phyloP scores from a whole-genome alignment of 805 yeast genomes.

The Wickerhamiella lipophila region DNA sequence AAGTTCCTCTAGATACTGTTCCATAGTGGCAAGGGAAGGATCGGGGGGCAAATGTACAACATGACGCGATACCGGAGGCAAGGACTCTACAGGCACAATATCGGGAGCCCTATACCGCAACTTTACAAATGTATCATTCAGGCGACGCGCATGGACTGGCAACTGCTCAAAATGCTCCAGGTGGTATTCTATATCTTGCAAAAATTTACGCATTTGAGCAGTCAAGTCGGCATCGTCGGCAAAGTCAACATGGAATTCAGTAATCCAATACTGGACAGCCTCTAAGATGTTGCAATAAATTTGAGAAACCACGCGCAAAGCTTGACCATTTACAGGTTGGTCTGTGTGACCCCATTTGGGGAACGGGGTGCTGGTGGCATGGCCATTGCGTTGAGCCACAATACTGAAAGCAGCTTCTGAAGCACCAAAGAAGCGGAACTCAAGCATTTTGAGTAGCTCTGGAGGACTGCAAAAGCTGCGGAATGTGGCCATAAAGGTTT shows the following conservation, averaged over 20 bases:
- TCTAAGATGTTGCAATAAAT: constrained; percentile 75
- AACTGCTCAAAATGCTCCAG: constrained; percentile 10
- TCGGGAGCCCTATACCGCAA: constrained; percentile 14
- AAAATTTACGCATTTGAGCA: constrained; percentile 25
- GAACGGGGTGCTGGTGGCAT: constrained; percentile 20
- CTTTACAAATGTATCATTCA: constrained; percentile 14
- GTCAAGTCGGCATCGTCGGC: constrained; percentile 53
- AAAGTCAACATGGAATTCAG: constrained; percentile 64
- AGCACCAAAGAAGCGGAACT: constrained; percentile 48
- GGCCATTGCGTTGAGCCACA: constrained; percentile 20
- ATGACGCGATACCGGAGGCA: constrained; percentile 12
- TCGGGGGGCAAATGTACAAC: constrained; percentile 9
- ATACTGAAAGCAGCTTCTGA: constrained; percentile 48
- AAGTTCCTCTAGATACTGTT: constrained; percentile 47
- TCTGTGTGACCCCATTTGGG: constrained; percentile 17
- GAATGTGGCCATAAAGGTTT: constrained; percentile 58
- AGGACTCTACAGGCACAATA: constrained; percentile 5
- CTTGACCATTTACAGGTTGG: constrained; percentile 5
- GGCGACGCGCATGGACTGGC: constrained; percentile 12
- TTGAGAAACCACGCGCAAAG: constrained; percentile 41
- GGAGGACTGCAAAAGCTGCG: constrained; percentile 52
- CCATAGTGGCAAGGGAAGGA: constrained; percentile 29
- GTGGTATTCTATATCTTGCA: constrained; percentile 5
- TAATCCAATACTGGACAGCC: constrained; percentile 55
- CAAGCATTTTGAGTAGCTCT: constrained; percentile 39